Conservation (phyloP, 805 yeast species). For the Komagataella ulmi region DNA sequence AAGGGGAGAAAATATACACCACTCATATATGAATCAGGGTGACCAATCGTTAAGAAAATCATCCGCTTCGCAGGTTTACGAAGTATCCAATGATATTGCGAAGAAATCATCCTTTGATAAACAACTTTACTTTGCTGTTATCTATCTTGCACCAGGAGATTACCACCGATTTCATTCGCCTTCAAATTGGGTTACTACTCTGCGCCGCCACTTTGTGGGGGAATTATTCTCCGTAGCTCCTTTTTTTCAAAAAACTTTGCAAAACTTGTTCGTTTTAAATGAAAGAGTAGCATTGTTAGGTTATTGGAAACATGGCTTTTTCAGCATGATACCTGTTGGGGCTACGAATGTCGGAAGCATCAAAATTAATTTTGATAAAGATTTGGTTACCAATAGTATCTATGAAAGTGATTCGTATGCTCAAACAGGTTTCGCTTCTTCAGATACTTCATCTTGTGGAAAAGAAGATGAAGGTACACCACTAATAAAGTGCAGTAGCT, state of each 20-base stretch:
- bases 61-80: slow-evolving; percentile 13
- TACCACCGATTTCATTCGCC: slow-evolving; percentile 97
- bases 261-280: slow-evolving; percentile 79
- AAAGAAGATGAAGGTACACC: slow-evolving; percentile 4
- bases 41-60: slow-evolving; percentile 37
- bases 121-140: slow-evolving; percentile 74
- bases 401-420: slow-evolving; percentile 34
- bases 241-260: slow-evolving; percentile 77
- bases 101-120: slow-evolving; percentile 20
- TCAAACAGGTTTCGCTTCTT: slow-evolving; percentile 1
- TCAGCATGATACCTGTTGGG: slow-evolving; percentile 98
- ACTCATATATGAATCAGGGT: slow-evolving; percentile 50
- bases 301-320: slow-evolving; percentile 93
- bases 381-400: slow-evolving; percentile 69
- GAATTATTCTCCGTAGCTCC: slow-evolving; percentile 95
- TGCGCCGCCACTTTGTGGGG: slow-evolving; percentile 92
- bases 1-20: slow-evolving; percentile 25
- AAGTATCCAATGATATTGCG: slow-evolving; percentile 14
- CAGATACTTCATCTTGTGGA: slow-evolving; percentile 1
- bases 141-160: slow-evolving; percentile 96
- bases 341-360: slow-evolving; percentile 98
- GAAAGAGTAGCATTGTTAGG: slow-evolving; percentile 94
- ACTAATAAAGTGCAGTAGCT: neutral
- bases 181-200: slow-evolving; percentile 85
- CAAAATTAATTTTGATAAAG: slow-evolving; percentile 81